Evolutionary conservation across 345 rosid genomes (phyloP), one percentile per base, ranked within the genome.

Genomic region (Lepidium africanum): DNA sequence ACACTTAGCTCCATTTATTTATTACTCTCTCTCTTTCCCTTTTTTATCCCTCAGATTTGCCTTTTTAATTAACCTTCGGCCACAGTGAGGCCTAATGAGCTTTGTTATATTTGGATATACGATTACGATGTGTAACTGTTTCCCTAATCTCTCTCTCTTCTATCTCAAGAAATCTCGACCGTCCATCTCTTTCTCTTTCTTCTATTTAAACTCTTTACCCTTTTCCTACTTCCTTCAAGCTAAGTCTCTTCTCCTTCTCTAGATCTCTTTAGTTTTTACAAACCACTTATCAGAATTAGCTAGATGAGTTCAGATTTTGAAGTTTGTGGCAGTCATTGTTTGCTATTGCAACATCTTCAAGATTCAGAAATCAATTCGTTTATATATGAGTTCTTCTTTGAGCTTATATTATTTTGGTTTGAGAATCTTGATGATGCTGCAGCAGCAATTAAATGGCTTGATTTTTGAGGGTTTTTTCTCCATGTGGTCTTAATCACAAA

Each of bases 381-480:
- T 51, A 27, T 27, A 5, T 27, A 73, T 59, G 55, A 68, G 67
- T 13, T 66, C 36, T 66, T 36, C 9, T 59, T 51, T 51, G 72
- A 67, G 36, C 67, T 49, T 50, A 8, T 59, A 58, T 50, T 65
- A 5, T 27, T 27, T 15, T 73, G 77, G 36, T 73, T 73, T 73
- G 77, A 66, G 77, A 73, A 73, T 73, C 77, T 73, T 73, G 77
- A 73, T 73, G 77, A 73, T 73, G 77, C 77, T 73, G 77, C 72
- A 73, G 68, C 63, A 39, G 77, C 72, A 67, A 66, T 66, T 52
- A 25, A 59, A 59, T 73, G 72, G 54, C 77, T 73, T 59, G 9
- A 11, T 33, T 35, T 5, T 56, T 11, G 36, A 13, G 27, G 52
- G 16, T 32, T 62, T 55, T 15, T 7, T n/a, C 42, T 19, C 4